Base-by-base conservation (phyloP, 495 filamentous ascomycete species). In the Peziza echinospora region DNA sequence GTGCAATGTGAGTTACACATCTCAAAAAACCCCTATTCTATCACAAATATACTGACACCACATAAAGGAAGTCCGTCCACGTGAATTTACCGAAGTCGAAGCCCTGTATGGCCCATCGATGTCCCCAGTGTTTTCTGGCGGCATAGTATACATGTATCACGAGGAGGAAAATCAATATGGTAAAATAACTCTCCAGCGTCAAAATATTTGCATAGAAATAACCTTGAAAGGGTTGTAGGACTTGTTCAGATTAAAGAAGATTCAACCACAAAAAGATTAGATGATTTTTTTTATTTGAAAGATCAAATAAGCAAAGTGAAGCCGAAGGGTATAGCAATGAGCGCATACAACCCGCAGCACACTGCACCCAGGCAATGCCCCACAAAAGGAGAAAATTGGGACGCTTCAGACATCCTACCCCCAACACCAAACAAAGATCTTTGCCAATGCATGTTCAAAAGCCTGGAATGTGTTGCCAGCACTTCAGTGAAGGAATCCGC, bases 131-230 rank as follows among this genome's bases (percentile, higher is more conserved):
- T 87, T 82, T 74, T 92, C 82, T 30, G 87, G 87, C 52, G 87
- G 87, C 57, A 89, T 96, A 52, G 81, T 92, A 17, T 96, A 96
- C 68, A 91, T 91, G 85, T 96, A 89, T 67, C 86, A 86, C 69
- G 67, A 96, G 61, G 84, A 92, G 58, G 67, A 67, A 17, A 96
- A 96, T 63, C 65, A 93, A 61, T 97, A 82, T 57, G 89, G 86
- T 66, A 59, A 52, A 30, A 83, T 89, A 44, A 69, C 67, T 24
- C 62, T 86, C 39, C 60, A 56, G 43, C 73, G 73, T 51, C 63
- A 64, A 52, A 64, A 54, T 4, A 77, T 76, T 47, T n/a, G n/a
- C n/a, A n/a, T n/a, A n/a, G n/a, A n/a, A n/a, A n/a, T n/a, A n/a
- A n/a, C n/a, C n/a, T n/a, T n/a, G n/a, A n/a, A n/a, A n/a, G n/a